phyloP scores from a whole-genome alignment of 306 rosid species.

The Erythrophleum fordii region DNA sequence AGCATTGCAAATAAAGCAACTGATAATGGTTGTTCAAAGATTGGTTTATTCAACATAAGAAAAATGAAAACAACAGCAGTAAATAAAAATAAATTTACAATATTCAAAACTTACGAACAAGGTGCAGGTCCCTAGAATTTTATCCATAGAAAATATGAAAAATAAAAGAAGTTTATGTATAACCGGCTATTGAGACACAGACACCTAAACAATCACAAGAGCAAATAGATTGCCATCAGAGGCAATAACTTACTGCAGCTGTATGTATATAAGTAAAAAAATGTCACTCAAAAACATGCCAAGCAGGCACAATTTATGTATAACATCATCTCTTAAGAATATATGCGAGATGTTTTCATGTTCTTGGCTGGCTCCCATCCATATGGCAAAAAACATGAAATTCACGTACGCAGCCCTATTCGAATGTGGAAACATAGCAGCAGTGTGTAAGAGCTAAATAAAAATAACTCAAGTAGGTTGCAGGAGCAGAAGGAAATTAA shows the following conservation, averaged over 20 bases:
- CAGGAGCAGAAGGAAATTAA: too few species aligned
- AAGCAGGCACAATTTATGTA: conserved; percentile 23
- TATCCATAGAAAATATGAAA: background rate
- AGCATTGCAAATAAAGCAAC: conserved; percentile 24
- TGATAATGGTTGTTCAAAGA: conserved; percentile 13
- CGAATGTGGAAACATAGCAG: background rate
- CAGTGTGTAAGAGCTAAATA: background rate
- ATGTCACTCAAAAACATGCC: background rate
- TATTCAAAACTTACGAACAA: background rate
- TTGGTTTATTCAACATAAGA: conserved; percentile 28
- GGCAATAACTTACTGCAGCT: background rate
- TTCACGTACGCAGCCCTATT: background rate
- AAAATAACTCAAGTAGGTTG: background rate
- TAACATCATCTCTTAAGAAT: conserved; percentile 12
- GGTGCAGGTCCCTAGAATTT: background rate
- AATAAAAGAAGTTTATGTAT: conserved; percentile 17
- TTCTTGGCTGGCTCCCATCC: background rate
- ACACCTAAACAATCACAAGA: conserved; percentile 3
- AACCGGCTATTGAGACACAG: background rate
- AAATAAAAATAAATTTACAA: conserved; percentile 24
- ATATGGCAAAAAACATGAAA: background rate
- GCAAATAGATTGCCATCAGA: conserved; percentile 11
- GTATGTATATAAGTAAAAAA: background rate
- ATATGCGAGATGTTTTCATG: background rate
- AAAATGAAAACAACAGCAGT: conserved; percentile 30